phyloP scores from a whole-genome alignment of 2,329 filamentous ascomycete genomes.

The Aspergillus viridinutans region DNA sequence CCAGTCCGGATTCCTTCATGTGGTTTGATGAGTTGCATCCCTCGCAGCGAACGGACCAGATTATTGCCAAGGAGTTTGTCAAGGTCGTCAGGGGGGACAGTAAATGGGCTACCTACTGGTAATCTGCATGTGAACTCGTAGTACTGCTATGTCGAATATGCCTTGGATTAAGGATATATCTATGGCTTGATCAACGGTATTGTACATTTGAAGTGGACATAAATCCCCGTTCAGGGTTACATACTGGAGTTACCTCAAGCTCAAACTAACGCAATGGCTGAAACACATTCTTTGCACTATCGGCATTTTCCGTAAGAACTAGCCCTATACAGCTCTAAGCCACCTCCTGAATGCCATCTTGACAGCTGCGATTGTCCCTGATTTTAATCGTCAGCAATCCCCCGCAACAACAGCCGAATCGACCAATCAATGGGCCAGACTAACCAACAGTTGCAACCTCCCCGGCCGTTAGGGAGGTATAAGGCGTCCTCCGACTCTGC shows the following conservation, averaged over 20 bases:
- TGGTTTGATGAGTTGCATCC: conserved; percentile 76
- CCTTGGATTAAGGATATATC: background rate
- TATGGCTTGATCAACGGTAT: background rate
- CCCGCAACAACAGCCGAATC: background rate
- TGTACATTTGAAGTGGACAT: background rate
- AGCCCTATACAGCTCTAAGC: background rate
- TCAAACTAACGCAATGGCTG: background rate
- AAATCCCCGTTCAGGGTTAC: background rate
- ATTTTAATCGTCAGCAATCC: background rate
- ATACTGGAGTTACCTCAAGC: background rate
- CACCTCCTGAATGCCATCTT: background rate
- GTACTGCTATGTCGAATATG: background rate
- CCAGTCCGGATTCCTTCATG: conserved; percentile 57
- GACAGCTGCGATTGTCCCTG: background rate
- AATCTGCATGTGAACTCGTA: background rate
- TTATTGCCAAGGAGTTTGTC: conserved; percentile 55
- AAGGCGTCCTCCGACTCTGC: conserved; percentile 4
- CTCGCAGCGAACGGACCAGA: conserved; percentile 57
- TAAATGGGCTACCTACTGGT: conserved; percentile 27
- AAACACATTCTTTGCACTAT: background rate
- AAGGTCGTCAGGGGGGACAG: conserved; percentile 49
- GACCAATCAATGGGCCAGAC: conserved; percentile 2
- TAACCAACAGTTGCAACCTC: conserved; percentile 4
- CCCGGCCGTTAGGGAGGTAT: background rate
- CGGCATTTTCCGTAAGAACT: background rate